phyloP scores from a whole-genome alignment of 345 rosid species.

The Eucalyptus coolabah region DNA sequence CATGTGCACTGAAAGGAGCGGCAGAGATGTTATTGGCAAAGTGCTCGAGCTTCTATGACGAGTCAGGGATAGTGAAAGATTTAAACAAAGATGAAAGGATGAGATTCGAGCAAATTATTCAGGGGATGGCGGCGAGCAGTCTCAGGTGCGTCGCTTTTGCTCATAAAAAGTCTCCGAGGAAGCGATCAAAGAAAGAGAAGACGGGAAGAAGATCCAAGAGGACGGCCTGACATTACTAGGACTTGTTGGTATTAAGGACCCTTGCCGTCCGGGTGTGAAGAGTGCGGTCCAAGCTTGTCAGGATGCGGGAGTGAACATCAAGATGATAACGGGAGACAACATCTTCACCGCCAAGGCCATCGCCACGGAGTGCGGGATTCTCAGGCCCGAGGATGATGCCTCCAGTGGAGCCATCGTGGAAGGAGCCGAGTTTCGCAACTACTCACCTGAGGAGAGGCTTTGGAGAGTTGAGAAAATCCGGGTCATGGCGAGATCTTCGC shows the following conservation, averaged over 20 bases:
- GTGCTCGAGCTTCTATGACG: slow-evolving; percentile 53
- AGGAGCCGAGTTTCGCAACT: slow-evolving; percentile 49
- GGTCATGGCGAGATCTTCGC: slow-evolving; percentile 84
- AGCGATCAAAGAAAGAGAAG: no score
- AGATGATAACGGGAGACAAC: slow-evolving; percentile 24
- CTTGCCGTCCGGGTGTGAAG: no score
- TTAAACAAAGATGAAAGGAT: no score
- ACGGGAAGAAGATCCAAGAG: no score
- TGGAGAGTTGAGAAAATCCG: slow-evolving; percentile 37
- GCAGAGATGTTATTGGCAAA: slow-evolving; percentile 62
- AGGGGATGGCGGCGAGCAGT: no score
- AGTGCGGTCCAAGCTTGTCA: no score
- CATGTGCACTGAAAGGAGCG: slow-evolving; percentile 71
- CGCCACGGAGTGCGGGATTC: slow-evolving; percentile 64
- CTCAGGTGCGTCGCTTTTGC: no score
- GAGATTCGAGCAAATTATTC: no score
- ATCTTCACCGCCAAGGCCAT: slow-evolving; percentile 70
- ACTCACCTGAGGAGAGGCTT: slow-evolving; percentile 22
- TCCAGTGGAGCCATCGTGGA: slow-evolving; percentile 28
- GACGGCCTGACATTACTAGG: no score
- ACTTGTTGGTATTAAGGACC: no score
- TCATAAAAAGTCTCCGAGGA: no score
- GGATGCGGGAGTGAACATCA: no score
- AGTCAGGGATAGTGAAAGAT: slow-evolving; percentile 11
- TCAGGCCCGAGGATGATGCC: slow-evolving; percentile 17